Evolutionary conservation across 2,329 filamentous ascomycete genomes (phyloP).

Genomic region (Biscogniauxia sp.): DNA sequence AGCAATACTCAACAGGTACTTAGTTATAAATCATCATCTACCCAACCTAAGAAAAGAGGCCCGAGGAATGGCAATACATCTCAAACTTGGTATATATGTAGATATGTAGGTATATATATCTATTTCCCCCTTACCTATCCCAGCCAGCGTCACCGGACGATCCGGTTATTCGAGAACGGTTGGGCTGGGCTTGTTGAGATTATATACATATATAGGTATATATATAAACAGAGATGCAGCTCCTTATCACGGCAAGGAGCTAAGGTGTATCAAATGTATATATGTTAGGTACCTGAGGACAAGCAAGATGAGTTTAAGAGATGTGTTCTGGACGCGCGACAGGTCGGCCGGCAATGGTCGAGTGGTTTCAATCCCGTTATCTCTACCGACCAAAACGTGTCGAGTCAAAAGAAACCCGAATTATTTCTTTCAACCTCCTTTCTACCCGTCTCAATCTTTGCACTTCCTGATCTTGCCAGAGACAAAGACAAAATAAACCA

Average conservation of each 20-base stretch:
- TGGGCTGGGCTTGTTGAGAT: background rate
- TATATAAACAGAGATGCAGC: background rate
- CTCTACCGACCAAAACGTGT: background rate
- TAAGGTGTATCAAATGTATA: background rate
- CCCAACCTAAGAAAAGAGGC: background rate
- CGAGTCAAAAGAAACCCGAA: background rate
- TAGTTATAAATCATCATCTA: background rate
- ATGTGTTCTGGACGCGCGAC: background rate
- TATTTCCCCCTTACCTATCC: background rate
- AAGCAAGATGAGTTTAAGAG: background rate
- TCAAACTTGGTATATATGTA: background rate
- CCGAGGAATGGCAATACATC: background rate
- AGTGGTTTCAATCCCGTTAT: background rate
- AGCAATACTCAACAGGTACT: background rate
- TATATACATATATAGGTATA: background rate
- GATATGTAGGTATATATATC: background rate
- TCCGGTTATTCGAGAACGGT: slow-evolving; percentile 3
- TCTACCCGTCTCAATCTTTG: background rate
- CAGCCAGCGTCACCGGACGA: background rate
- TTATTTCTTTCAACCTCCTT: background rate
- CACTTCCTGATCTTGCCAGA: background rate
- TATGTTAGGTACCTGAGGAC: background rate
- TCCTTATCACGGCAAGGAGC: background rate
- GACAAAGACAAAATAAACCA: no score
- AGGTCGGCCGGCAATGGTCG: background rate